A percentile compares a stretch with the other conserved stretches of the same genome.
These are phyloP conservation scores for Neurospora sp. DNA, from an alignment of 495 filamentous ascomycete species.

Conservation along the genomic window DNA sequence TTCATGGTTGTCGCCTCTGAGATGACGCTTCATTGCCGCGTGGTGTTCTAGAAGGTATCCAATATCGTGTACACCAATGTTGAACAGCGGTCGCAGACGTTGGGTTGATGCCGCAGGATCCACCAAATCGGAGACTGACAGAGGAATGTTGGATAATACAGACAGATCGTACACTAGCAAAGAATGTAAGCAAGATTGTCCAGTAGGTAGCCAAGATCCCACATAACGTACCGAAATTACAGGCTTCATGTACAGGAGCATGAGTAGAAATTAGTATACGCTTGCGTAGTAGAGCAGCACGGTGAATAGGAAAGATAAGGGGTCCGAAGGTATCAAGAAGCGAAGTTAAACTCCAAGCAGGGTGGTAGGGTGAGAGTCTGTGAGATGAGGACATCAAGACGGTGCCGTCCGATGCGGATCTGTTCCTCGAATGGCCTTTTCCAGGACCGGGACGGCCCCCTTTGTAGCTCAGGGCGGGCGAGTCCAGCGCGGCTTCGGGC, in stretches of 20 bases:
- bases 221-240: constrained; percentile 66
- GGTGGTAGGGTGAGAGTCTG: constrained; percentile 67
- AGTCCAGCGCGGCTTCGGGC: constrained; percentile 45
- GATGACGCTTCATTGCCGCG: constrained; percentile 22
- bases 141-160: constrained; percentile 69
- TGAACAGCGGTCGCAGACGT: constrained; percentile 77
- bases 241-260: constrained; percentile 73
- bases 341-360: constrained; percentile 66
- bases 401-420: constrained; percentile 50
- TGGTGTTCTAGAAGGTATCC: constrained; percentile 54
- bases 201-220: background rate
- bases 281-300: constrained; percentile 80
- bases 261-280: constrained; percentile 75
- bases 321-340: constrained; percentile 81
- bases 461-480: constrained; percentile 32
- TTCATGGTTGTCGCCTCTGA: constrained; percentile 10
- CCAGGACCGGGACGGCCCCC: constrained; percentile 14
- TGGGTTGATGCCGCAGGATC: constrained; percentile 46
- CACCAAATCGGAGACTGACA: constrained; percentile 53
- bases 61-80: constrained; percentile 87
- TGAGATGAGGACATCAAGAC: constrained; percentile 57
- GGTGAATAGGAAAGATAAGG: constrained; percentile 78
- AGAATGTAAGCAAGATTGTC: background rate
- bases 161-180: constrained; percentile 79
- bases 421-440: constrained; percentile 40